Base-by-base conservation (phyloP, 1,284 basidiomycete genomes). In the Trametes pubescens region DNA sequence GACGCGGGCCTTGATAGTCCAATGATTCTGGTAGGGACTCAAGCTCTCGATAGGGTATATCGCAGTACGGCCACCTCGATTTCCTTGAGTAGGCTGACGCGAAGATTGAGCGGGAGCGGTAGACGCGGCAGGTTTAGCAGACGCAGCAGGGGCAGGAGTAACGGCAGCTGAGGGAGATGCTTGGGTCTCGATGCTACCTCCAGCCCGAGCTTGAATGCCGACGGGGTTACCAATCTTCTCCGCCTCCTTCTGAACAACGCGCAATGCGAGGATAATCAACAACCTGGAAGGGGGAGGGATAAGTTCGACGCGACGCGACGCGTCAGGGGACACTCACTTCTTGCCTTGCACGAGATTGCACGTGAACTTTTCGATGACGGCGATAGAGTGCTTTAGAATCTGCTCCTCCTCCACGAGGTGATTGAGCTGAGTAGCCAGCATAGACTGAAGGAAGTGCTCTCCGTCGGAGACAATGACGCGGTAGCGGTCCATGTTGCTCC, bases 1-100 rank as follows among this genome's bases (percentile, higher is more conserved):
- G 51, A 98, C 95, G 55, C 95, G 91, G 26, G 95, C 98, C 76
- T 96, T 96, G 84, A 99, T 98, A 3, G 94, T 97, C 97, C 96
- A 98, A 75, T 96, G 96, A 81, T 98, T 99, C 78, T 98, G 95
- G 76, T 99, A 99, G 8, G 97, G 98, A 72, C 93, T 97, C 54
- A 99, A 86, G 6, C 92, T 93, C 74, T 98, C 96, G 71, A 99
- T 99, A 4, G 96, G 96, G 77, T 88, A 93, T 63, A 89, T 84
- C 69, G 83, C 88, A 11, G 65, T 66, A 58, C 74, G 67, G 62
- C 74, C 70, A 11, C 57, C 56, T 6, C 65, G 68, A 60, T 58
- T 65, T 62, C 71, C 66, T 74, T 78, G 72, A 64, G 72, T 69
- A 61, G 72, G 77, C 51, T 52, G 72, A 63, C 66, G 67, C 48